A percentile compares a stretch with the other conserved stretches of the same genome.
These are phyloP conservation scores for Hyphodiscus hymeniophilus DNA, from an alignment of 495 filamentous ascomycete genomes.

Conservation along the genomic window DNA sequence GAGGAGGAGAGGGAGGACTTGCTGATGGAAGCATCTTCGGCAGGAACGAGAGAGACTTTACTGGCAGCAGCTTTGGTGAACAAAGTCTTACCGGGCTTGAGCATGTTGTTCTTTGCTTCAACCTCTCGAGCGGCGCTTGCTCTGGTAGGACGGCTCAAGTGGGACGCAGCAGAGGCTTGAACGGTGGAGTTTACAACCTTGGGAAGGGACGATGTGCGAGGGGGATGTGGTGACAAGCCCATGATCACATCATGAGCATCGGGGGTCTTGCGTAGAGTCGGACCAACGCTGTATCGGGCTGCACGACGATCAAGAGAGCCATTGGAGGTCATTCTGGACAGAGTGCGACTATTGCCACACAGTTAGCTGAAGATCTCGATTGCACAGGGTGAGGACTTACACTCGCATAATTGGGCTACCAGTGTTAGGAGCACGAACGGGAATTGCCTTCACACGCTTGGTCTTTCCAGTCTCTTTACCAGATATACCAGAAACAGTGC, in stretches of 20 bases:
- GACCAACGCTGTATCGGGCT: background rate
- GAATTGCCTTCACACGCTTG: background rate
- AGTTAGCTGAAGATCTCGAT: background rate
- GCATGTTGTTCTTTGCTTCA: background rate
- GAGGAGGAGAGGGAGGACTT: background rate
- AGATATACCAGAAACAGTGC: background rate
- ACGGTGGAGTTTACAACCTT: background rate
- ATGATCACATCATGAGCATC: constrained; percentile 7
- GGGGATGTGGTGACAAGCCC: background rate
- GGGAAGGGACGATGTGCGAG: background rate
- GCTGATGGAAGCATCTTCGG: background rate
- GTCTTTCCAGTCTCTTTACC: background rate
- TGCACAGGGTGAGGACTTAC: background rate
- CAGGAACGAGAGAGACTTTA: background rate
- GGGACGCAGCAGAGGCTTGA: background rate
- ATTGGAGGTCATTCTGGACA: constrained; percentile 1
- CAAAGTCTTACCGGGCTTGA: background rate
- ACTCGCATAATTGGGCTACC: background rate
- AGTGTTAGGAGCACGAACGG: no score
- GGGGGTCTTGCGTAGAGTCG: background rate
- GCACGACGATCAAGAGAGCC: background rate
- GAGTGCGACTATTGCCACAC: background rate
- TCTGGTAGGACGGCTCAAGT: background rate
- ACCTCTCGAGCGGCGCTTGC: constrained; percentile 1
- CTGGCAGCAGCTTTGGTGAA: background rate